Conservation (phyloP, 2,329 filamentous ascomycete genomes). For the Ascochyta lentis region DNA sequence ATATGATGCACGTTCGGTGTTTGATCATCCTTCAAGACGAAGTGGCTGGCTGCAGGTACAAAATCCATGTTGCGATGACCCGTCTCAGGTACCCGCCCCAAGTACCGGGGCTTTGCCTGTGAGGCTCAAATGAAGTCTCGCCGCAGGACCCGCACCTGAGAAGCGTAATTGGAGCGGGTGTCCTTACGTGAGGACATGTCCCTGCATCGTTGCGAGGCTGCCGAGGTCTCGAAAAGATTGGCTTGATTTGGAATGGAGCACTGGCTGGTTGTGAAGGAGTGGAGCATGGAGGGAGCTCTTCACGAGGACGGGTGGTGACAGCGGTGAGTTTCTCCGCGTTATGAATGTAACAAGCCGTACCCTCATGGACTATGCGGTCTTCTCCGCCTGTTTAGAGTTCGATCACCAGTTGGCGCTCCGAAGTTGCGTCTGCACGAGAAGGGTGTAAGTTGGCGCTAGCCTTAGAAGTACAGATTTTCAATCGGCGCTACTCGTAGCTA, state of each 20-base stretch:
- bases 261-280: neutral
- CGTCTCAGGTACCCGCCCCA: neutral
- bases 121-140: conserved; percentile 1
- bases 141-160: neutral
- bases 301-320: neutral
- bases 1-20: neutral
- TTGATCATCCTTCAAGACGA: neutral
- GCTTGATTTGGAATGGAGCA: neutral
- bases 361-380: neutral
- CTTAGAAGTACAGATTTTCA: neutral
- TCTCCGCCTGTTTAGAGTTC: conserved; percentile 1
- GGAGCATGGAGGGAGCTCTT: neutral
- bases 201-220: neutral
- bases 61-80: neutral
- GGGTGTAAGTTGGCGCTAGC: neutral
- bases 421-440: neutral
- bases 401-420: neutral
- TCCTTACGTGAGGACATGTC: neutral
- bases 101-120: neutral
- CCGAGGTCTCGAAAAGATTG: neutral
- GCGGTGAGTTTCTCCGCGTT: neutral
- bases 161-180: neutral
- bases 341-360: too few relatives aligned
- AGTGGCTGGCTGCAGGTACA: neutral
- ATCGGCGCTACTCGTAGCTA: neutral